A percentile compares a stretch with the other conserved stretches of the same genome.
These are phyloP conservation scores for Chlamydomonas asymmetrica DNA, from an alignment of 139 green algal species.

Conservation along the genomic window DNA sequence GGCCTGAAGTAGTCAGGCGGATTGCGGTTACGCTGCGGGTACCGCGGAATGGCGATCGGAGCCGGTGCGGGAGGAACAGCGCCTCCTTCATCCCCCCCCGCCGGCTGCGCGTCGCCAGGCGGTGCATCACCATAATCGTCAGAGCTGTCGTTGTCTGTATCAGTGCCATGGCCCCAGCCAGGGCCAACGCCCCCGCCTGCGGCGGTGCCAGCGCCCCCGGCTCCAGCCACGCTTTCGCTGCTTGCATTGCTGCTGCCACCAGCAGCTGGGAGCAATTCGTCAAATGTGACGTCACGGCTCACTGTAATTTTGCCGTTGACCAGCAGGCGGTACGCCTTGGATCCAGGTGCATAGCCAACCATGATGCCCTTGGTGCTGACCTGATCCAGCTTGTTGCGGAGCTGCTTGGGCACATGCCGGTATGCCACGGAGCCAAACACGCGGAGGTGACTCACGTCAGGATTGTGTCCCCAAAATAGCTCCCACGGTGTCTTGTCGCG, in stretches of 20 bases:
- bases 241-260: no score
- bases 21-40: no score
- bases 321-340: conserved; percentile 26
- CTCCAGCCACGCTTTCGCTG: background rate
- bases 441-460: background rate
- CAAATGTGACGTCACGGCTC: background rate
- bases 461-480: background rate
- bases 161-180: no score
- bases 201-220: no score
- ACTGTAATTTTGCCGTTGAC: background rate
- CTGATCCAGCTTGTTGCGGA: conserved; percentile 28
- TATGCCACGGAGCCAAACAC: conserved; percentile 6
- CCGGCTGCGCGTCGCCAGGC: background rate
- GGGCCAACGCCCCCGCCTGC: background rate
- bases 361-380: conserved; percentile 1
- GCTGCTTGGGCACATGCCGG: conserved; percentile 2
- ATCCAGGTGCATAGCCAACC: conserved; percentile 18
- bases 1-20: background rate
- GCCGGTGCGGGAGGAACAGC: background rate
- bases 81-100: background rate
- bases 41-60: background rate
- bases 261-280: background rate
- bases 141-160: no score
- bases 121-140: background rate
- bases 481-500: background rate